phyloP scores from a whole-genome alignment of 176 grass and related monocot genomes.

The Phoenix dactylifera region DNA sequence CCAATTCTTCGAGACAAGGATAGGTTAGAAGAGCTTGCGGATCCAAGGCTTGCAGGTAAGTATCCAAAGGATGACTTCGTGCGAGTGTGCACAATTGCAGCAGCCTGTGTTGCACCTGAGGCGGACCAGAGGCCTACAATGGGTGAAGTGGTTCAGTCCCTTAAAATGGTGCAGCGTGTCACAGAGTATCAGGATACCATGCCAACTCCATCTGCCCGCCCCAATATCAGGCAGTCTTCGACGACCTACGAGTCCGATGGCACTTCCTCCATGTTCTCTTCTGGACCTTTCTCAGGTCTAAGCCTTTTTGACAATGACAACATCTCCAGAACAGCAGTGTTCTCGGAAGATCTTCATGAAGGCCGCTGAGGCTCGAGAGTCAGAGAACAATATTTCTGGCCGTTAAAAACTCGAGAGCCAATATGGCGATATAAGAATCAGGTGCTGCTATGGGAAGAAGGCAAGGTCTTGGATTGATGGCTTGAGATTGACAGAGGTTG shows the following conservation, averaged over 20 bases:
- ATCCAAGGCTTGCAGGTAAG: slow-evolving; percentile 52
- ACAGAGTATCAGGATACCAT: slow-evolving; percentile 57
- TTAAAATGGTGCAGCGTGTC: slow-evolving; percentile 94
- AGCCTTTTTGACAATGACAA: slow-evolving; percentile 84
- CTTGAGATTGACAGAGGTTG: no score
- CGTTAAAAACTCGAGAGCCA: no score
- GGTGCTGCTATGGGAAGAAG: no score
- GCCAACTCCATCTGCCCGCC: slow-evolving; percentile 42
- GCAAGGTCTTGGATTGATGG: no score
- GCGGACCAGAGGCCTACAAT: slow-evolving; percentile 92
- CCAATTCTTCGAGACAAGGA: slow-evolving; percentile 88
- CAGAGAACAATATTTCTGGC: no score
- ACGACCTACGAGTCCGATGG: slow-evolving; percentile 84
- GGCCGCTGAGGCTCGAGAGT: slow-evolving; percentile 42
- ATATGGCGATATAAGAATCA: no score
- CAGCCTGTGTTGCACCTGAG: slow-evolving; percentile 88
- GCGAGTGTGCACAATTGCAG: slow-evolving; percentile 89
- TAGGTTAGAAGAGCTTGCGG: slow-evolving; percentile 73
- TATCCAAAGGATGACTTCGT: slow-evolving; percentile 91
- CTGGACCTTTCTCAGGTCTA: slow-evolving; percentile 86
- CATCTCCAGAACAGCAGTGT: slow-evolving; percentile 52
- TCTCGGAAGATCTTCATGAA: slow-evolving; percentile 97
- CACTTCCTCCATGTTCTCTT: slow-evolving; percentile 98
- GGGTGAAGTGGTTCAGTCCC: slow-evolving; percentile 98
- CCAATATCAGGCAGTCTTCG: slow-evolving; percentile 36